Evolutionary conservation across 352 stramenopile genomes (phyloP).

Genomic region (Phytophthora citricola): DNA sequence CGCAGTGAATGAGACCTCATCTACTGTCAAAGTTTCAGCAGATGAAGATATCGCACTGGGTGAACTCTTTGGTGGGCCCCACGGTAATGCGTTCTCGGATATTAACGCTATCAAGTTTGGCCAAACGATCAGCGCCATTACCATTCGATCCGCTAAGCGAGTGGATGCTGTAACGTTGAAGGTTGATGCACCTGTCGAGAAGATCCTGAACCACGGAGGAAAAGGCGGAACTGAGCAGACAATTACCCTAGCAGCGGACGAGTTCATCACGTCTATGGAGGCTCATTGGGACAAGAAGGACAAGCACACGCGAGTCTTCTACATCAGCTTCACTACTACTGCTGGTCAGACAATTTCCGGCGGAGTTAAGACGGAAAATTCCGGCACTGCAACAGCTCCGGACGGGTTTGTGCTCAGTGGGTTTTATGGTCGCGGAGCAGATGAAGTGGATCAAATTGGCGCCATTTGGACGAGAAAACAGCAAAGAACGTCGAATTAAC

Average conservation of each 20-base stretch:
- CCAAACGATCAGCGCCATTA: slow-evolving; percentile 20
- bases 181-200: slow-evolving; percentile 16
- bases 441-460: slow-evolving; percentile 34
- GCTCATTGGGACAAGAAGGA: slow-evolving; percentile 54
- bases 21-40: slow-evolving; percentile 1
- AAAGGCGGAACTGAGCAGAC: slow-evolving; percentile 39
- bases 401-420: slow-evolving; percentile 31
- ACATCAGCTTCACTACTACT: slow-evolving; percentile 50
- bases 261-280: slow-evolving; percentile 41
- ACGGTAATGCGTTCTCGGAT: slow-evolving; percentile 33
- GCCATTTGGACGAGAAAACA: slow-evolving; percentile 34
- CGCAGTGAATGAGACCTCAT: slow-evolving; percentile 23
- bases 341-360: slow-evolving; percentile 32
- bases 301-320: slow-evolving; percentile 50
- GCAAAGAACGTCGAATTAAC: slow-evolving; percentile 29
- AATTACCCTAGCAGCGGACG: slow-evolving; percentile 42
- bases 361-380: slow-evolving; percentile 34
- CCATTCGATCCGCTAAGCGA: slow-evolving; percentile 30
- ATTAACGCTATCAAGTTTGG: slow-evolving; percentile 31
- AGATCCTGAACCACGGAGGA: slow-evolving; percentile 47
- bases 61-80: slow-evolving; percentile 25
- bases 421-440: slow-evolving; percentile 27
- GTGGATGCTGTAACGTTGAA: slow-evolving; percentile 53
- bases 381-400: slow-evolving; percentile 12
- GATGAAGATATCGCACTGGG: slow-evolving; percentile 30